Base-by-base conservation (phyloP, 1,284 basidiomycete species). In the Fomitopsis betulina region DNA sequence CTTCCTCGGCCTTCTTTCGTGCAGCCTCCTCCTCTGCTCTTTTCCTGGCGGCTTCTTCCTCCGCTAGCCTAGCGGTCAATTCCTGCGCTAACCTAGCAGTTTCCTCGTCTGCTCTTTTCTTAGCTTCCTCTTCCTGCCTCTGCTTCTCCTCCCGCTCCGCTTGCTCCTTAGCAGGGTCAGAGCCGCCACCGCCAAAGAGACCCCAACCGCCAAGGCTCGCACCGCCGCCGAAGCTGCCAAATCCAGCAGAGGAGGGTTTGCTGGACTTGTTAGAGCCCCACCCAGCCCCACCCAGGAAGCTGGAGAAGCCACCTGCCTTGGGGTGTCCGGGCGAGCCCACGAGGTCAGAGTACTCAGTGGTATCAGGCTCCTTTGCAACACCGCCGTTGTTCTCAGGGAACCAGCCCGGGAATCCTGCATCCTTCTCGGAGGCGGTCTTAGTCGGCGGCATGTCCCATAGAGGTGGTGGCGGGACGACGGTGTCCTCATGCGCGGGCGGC, bases 281-380 rank as follows among this genome's bases (percentile, higher is more conserved):
- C 10, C 58, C 42, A 2, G 54, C 53, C 43, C 45, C 25, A 47
- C 62, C 65, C 49, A 68, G 58, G 63, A 66, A 67, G 58, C 63
- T 60, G 23, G 64, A 66, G 62, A 67, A 68, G 15, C 57, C 54
- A 27, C 65, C 65, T 30, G 39, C 62, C 54, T 5, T 60, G 60
- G 25, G 55, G 43, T 51, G 9, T 10, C 60, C 61, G 12, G 63
- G 62, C 56, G 57, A 57, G 40, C 25, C 42, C 57, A 55, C 12
- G 59, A 59, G 13, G 56, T 63, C 53, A 59, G 62, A 64, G 19
- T 67, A 60, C 37, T 63, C 62, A 10, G 60, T 63, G 5, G 60
- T n/a, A 23, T 42, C 25, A 8, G 53, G 21, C 38, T 38, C 39
- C 25, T 30, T 35, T 25, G 52, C 30, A 8, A 12, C 33, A 19